Evolutionary conservation across 1,284 basidiomycete species (phyloP).

Genomic region (Leccinum idahoense): DNA sequence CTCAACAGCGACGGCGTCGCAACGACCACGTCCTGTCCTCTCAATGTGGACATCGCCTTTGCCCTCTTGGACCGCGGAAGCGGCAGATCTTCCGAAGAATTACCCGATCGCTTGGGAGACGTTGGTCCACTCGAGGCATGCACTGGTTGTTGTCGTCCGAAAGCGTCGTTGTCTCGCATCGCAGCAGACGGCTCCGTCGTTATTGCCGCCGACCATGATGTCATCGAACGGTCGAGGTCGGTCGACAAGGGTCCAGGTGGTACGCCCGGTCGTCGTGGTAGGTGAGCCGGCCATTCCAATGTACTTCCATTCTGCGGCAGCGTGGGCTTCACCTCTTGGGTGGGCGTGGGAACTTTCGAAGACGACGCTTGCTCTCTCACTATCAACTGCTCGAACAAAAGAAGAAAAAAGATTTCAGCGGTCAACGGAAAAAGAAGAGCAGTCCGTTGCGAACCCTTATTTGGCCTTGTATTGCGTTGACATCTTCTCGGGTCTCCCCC

Average conservation of each 20-base stretch:
- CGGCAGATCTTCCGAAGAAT: conserved; percentile 17
- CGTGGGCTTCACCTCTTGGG: conserved; percentile 10
- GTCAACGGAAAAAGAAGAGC: conserved; percentile 40
- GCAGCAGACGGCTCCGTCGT: conserved; percentile 7
- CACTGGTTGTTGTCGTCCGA: neutral
- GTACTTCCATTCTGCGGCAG: conserved; percentile 13
- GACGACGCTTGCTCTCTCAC: conserved; percentile 22
- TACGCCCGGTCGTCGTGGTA: conserved; percentile 23
- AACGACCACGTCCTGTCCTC: conserved; percentile 15
- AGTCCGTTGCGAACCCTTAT: conserved; percentile 65
- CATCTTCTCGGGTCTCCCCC: conserved; percentile 24
- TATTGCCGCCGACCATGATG: conserved; percentile 7
- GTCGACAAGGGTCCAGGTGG: conserved; percentile 10
- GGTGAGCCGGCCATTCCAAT: conserved; percentile 24
- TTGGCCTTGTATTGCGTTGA: conserved; percentile 42
- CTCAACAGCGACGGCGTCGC: conserved; percentile 26
- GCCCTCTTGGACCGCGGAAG: conserved; percentile 17
- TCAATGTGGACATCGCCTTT: conserved; percentile 13
- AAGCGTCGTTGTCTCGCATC: conserved; percentile 15
- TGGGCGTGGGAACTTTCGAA: conserved; percentile 12
- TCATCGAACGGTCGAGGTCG: conserved; percentile 13
- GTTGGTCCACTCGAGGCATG: conserved; percentile 3
- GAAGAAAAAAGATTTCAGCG: conserved; percentile 41
- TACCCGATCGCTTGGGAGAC: conserved; percentile 22
- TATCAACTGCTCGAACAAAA: conserved; percentile 49